phyloP scores from a whole-genome alignment of 148 eudicot species.

The Fallopia convolvulus region DNA sequence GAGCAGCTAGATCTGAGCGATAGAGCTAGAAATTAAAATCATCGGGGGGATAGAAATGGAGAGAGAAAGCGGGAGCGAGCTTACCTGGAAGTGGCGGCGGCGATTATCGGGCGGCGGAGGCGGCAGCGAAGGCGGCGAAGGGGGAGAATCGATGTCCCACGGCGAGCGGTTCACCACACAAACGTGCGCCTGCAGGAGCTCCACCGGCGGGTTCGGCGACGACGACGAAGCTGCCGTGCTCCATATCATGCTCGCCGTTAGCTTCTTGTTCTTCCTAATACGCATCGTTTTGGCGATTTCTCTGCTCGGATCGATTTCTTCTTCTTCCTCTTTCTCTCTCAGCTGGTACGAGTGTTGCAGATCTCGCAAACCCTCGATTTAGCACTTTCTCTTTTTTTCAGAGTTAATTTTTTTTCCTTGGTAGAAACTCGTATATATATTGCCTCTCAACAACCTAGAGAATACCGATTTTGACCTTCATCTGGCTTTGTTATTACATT shows the following conservation, averaged over 20 bases:
- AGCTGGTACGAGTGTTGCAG: background rate
- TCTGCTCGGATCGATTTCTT: background rate
- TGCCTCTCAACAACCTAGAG: background rate
- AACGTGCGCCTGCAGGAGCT: constrained; percentile 16
- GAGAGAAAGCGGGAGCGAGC: no score
- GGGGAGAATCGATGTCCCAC: constrained; percentile 8
- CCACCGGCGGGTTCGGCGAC: constrained; percentile 11
- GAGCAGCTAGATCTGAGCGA: constrained; percentile 6
- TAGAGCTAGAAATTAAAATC: no score
- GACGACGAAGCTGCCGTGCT: constrained; percentile 13
- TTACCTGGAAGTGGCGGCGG: constrained; percentile 11
- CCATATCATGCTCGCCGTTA: constrained; percentile 12
- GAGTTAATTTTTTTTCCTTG: background rate
- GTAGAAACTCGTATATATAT: background rate
- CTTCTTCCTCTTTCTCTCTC: background rate
- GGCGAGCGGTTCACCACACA: constrained; percentile 19
- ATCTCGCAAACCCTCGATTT: constrained; percentile 10
- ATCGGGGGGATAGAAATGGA: background rate
- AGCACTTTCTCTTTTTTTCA: background rate
- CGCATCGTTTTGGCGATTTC: constrained; percentile 8
- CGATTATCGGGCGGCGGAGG: background rate
- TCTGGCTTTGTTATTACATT: background rate
- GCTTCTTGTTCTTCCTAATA: constrained; percentile 17
- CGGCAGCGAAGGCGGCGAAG: background rate
- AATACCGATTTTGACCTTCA: background rate